phyloP scores from a whole-genome alignment of 2,329 filamentous ascomycete genomes.

The Pestalotiopsis sp. region DNA sequence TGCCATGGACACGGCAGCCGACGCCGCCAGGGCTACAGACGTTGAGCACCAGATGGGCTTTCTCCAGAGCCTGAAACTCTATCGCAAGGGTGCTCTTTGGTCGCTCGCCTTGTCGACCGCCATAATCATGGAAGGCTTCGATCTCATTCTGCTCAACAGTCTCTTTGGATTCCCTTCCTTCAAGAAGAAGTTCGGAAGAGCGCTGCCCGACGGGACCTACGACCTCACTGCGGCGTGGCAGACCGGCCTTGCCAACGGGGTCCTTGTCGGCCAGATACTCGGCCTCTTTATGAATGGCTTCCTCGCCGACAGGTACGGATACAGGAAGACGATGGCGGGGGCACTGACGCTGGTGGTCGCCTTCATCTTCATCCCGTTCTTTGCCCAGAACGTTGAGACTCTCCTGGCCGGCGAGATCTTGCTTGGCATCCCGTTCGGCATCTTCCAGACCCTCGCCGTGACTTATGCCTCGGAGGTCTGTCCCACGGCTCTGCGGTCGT shows the following conservation, averaged over 20 bases:
- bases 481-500: not conserved
- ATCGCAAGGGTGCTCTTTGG: slow-evolving; percentile 33
- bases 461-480: slow-evolving; percentile 24
- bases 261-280: not conserved
- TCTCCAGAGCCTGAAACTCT: slow-evolving; percentile 29
- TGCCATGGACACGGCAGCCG: not conserved
- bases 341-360: slow-evolving; percentile 29
- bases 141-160: slow-evolving; percentile 33
- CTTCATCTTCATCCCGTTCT: slow-evolving; percentile 33
- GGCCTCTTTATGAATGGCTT: slow-evolving; percentile 12
- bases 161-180: slow-evolving; percentile 35
- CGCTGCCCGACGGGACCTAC: slow-evolving; percentile 23
- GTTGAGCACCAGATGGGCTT: slow-evolving; percentile 33
- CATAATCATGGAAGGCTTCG: slow-evolving; percentile 37
- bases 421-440: slow-evolving; percentile 33
- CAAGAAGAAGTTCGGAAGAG: slow-evolving; percentile 30
- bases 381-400: slow-evolving; percentile 24
- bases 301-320: slow-evolving; percentile 30
- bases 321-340: slow-evolving; percentile 32
- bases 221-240: slow-evolving; percentile 34
- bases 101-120: slow-evolving; percentile 33
- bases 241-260: slow-evolving; percentile 27
- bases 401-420: slow-evolving; percentile 32
- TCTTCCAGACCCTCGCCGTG: slow-evolving; percentile 34
- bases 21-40: slow-evolving; percentile 26